These are phyloP conservation scores for Trypanosoma lewisi DNA, from an alignment of 208 protist genomes.

Conservation along the genomic window DNA sequence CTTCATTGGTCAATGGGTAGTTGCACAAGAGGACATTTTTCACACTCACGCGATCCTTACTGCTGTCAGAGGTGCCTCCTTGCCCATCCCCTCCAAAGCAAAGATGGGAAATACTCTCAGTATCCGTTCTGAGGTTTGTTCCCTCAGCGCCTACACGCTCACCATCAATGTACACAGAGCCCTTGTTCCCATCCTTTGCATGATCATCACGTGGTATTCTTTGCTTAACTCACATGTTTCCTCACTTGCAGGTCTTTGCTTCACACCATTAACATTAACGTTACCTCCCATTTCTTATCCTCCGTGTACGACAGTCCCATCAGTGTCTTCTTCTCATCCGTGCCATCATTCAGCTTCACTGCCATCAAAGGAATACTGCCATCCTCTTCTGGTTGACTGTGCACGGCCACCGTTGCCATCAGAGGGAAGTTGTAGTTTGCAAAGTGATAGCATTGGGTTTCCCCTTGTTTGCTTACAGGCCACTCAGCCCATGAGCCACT, in stretches of 20 bases:
- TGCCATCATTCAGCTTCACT: background rate
- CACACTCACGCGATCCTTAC: background rate
- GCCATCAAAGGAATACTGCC: constrained; percentile 1
- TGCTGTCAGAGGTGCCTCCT: background rate
- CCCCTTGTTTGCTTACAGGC: constrained; percentile 22
- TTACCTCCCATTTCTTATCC: background rate
- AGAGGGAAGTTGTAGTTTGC: constrained; percentile 19
- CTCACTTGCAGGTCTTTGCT: background rate
- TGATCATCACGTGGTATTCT: constrained; percentile 6
- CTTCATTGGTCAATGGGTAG: background rate
- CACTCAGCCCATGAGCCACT: constrained; percentile 8
- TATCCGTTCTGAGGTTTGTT: background rate
- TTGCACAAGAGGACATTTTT: background rate
- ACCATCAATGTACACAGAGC: constrained; percentile 12
- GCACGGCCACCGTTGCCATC: constrained; percentile 12
- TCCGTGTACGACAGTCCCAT: constrained; percentile 5
- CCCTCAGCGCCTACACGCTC: background rate
- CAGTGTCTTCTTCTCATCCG: background rate
- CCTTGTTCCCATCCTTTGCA: background rate
- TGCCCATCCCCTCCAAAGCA: background rate
- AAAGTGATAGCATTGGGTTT: constrained; percentile 23
- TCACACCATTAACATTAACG: background rate
- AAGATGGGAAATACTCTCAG: background rate
- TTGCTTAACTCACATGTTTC: background rate
- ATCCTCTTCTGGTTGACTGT: background rate